Conservation (phyloP, 1,139 yeast species). For the Blastobotrys illinoisensis region DNA sequence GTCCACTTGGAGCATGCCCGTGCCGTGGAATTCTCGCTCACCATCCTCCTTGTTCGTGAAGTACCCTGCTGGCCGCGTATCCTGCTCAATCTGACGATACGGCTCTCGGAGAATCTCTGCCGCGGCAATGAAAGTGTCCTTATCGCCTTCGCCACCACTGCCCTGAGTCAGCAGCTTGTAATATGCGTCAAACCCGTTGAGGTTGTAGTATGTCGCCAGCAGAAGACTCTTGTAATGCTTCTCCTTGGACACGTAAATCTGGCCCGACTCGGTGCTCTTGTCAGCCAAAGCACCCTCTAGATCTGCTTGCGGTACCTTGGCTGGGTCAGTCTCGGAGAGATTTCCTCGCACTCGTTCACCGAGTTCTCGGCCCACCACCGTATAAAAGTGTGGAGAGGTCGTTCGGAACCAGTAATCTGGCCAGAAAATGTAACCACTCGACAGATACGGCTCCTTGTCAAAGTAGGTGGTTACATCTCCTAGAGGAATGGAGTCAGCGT, state of each 20-base stretch:
- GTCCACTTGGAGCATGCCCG: slow-evolving; percentile 77
- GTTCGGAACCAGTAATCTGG: slow-evolving; percentile 82
- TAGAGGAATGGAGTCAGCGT: slow-evolving; percentile 70
- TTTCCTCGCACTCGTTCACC: slow-evolving; percentile 41
- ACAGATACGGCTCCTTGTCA: slow-evolving; percentile 47
- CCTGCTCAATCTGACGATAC: slow-evolving; percentile 63
- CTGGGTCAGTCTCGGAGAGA: slow-evolving; percentile 22
- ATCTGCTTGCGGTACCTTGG: slow-evolving; percentile 57
- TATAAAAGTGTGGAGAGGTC: slow-evolving; percentile 61
- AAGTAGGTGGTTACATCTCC: slow-evolving; percentile 53
- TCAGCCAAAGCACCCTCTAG: slow-evolving; percentile 70
- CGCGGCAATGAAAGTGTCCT: slow-evolving; percentile 82
- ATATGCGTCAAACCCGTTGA: slow-evolving; percentile 71
- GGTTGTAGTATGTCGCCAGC: slow-evolving; percentile 68
- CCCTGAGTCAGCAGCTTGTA: slow-evolving; percentile 86
- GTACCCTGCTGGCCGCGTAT: slow-evolving; percentile 43
- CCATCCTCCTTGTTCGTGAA: slow-evolving; percentile 6
- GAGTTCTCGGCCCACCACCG: slow-evolving; percentile 52
- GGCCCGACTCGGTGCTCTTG: slow-evolving; percentile 80
- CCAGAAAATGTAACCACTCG: slow-evolving; percentile 65
- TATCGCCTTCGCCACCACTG: slow-evolving; percentile 85
- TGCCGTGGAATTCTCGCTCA: slow-evolving; percentile 41
- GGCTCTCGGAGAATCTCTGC: slow-evolving; percentile 56
- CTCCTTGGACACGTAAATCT: slow-evolving; percentile 60
- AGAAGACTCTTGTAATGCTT: slow-evolving; percentile 60